Percentiles rank a stretch among this genome's conserved stretches.
Conservation (phyloP, 106 monocot genomes). For the Phalaenopsis aphrodite region DNA sequence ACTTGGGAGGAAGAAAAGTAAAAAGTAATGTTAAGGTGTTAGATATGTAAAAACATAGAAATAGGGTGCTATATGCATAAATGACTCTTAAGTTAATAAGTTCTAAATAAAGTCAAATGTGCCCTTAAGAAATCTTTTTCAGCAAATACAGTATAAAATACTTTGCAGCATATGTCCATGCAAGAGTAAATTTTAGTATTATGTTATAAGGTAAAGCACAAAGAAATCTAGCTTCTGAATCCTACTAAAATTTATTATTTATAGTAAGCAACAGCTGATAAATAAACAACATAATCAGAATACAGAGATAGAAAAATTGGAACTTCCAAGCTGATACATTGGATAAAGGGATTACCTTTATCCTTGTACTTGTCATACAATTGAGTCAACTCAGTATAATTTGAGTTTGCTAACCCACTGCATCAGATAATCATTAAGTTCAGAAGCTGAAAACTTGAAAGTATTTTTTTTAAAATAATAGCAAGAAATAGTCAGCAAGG, state of each 20-base stretch:
- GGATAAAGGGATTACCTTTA: slow-evolving; percentile 31
- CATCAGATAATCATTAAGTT: slow-evolving; percentile 9
- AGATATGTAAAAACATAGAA: no score
- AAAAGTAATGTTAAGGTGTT: no score
- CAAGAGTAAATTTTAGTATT: no score
- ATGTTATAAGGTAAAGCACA: no score
- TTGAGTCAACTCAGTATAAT: slow-evolving; percentile 61
- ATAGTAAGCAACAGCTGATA: not conserved
- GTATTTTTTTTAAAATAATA: not conserved
- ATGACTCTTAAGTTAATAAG: no score
- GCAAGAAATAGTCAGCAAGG: not conserved
- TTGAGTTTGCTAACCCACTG: slow-evolving; percentile 76
- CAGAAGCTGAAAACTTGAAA: not conserved
- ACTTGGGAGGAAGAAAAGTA: no score
- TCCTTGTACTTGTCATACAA: slow-evolving; percentile 68
- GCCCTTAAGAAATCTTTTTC: no score
- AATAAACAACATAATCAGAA: not conserved
- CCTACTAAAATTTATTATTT: not conserved
- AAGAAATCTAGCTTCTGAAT: not conserved
- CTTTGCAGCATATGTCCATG: no score
- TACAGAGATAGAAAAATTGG: not conserved
- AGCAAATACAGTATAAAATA: no score
- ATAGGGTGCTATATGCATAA: no score
- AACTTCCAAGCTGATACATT: not conserved
- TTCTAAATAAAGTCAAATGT: no score